Evolutionary conservation across 305 asterid species (phyloP).

Genomic region (Rubia tinctorum): DNA sequence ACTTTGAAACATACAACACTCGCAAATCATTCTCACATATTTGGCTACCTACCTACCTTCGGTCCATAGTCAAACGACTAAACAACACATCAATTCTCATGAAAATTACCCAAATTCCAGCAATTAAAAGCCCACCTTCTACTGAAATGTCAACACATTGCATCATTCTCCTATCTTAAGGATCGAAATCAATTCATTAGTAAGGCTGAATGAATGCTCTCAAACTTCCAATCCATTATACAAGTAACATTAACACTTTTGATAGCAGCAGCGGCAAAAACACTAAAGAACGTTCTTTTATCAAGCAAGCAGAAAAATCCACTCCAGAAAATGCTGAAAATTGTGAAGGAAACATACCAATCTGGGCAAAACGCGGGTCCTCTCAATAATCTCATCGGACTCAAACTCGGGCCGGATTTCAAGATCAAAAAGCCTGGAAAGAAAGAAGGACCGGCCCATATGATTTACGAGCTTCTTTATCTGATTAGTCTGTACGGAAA

Average conservation of each 20-base stretch:
- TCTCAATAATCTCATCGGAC: conserved; percentile 62
- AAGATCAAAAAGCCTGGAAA: conserved; percentile 69
- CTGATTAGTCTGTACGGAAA: conserved; percentile 81
- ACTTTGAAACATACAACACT: background rate
- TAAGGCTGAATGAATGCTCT: background rate
- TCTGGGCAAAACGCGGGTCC: conserved; percentile 81
- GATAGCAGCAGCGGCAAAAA: background rate
- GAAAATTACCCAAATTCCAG: background rate
- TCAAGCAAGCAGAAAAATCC: background rate
- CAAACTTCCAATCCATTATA: background rate
- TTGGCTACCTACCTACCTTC: background rate
- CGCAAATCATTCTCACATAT: too few species aligned
- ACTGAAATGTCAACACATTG: background rate
- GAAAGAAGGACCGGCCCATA: conserved; percentile 66
- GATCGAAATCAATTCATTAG: background rate
- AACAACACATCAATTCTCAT: background rate
- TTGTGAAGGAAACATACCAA: conserved; percentile 33
- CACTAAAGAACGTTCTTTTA: background rate
- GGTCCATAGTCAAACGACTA: background rate
- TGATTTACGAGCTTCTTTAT: conserved; percentile 87
- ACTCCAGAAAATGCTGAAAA: background rate
- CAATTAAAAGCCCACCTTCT: background rate
- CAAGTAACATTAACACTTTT: background rate
- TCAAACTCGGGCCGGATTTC: conserved; percentile 64
- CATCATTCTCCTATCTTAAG: background rate